Evolutionary conservation across 805 yeast species (phyloP).

Genomic region (Tetrapisispora iriomotensis): DNA sequence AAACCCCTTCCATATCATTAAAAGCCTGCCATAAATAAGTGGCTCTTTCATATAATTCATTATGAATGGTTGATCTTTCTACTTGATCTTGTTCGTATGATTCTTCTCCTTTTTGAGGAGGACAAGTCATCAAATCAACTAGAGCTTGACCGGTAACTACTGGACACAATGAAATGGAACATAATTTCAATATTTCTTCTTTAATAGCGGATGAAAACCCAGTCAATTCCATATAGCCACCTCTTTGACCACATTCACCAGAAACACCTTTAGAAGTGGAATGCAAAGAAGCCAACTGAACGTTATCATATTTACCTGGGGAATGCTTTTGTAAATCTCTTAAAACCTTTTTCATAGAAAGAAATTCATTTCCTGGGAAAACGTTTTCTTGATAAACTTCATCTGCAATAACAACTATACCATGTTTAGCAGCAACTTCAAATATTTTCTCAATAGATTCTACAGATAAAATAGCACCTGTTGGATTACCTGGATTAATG

Average conservation of each 20-base stretch:
- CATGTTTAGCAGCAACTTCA: slow-evolving; percentile 72
- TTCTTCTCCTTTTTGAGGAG: slow-evolving; percentile 71
- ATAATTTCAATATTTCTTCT: slow-evolving; percentile 70
- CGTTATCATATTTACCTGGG: slow-evolving; percentile 50
- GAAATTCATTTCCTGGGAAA: slow-evolving; percentile 62
- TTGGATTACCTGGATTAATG: slow-evolving; percentile 97
- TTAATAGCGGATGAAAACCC: slow-evolving; percentile 67
- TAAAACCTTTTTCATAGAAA: slow-evolving; percentile 75
- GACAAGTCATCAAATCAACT: slow-evolving; percentile 87
- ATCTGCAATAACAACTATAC: slow-evolving; percentile 85
- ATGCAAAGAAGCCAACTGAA: slow-evolving; percentile 87
- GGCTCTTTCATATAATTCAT: slow-evolving; percentile 57
- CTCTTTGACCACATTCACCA: slow-evolving; percentile 99
- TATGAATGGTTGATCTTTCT: slow-evolving; percentile 56
- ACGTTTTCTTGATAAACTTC: slow-evolving; percentile 96
- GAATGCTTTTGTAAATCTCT: slow-evolving; percentile 49
- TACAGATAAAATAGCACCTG: slow-evolving; percentile 71
- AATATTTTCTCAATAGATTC: slow-evolving; percentile 63
- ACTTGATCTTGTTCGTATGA: slow-evolving; percentile 56
- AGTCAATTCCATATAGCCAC: slow-evolving; percentile 92
- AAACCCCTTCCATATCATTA: slow-evolving; percentile 65
- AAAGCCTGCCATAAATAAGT: slow-evolving; percentile 58
- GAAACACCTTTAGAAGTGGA: slow-evolving; percentile 96
- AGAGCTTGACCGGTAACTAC: slow-evolving; percentile 92
- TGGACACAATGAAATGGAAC: slow-evolving; percentile 86